Evolutionary conservation across 2,329 filamentous ascomycete species (phyloP).

Genomic region (Meredithiella fracta): DNA sequence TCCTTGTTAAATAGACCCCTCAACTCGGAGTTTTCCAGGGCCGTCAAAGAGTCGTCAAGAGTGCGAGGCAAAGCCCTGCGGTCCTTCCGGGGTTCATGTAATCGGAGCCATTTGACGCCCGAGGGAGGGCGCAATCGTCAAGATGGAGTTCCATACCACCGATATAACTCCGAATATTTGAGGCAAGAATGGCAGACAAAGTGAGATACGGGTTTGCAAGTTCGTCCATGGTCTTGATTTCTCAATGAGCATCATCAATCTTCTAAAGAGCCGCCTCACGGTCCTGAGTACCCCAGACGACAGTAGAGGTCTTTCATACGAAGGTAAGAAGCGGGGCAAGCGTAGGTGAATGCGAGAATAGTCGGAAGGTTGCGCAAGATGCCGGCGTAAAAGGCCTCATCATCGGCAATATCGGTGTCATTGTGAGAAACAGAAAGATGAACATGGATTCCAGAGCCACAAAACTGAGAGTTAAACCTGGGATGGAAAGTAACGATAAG

Average conservation of each 20-base stretch:
- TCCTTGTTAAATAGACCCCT: constrained; percentile 28
- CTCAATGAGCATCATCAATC: constrained; percentile 53
- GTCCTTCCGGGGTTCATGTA: constrained; percentile 23
- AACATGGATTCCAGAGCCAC: constrained; percentile 51
- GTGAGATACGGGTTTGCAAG: constrained; percentile 63
- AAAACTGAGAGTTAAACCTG: constrained; percentile 41
- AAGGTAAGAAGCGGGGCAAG: constrained; percentile 50
- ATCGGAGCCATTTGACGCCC: constrained; percentile 30
- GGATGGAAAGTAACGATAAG: constrained; percentile 59
- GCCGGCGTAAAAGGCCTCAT: constrained; percentile 49
- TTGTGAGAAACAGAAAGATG: constrained; percentile 43
- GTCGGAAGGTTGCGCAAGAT: constrained; percentile 49
- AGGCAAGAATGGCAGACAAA: constrained; percentile 21
- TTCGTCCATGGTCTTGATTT: constrained; percentile 63
- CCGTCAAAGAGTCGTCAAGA: constrained; percentile 37
- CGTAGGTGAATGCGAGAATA: constrained; percentile 53
- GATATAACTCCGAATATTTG: constrained; percentile 18
- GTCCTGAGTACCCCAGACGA: constrained; percentile 70
- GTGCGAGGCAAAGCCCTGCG: constrained; percentile 29
- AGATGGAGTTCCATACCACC: constrained; percentile 24
- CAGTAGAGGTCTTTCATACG: constrained; percentile 53
- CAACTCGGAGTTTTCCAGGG: constrained; percentile 34
- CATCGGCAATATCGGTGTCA: background rate
- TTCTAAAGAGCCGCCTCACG: constrained; percentile 58
- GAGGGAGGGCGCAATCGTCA: constrained; percentile 31